Evolutionary conservation across 1,139 yeast genomes (phyloP).

Genomic region (Geotrichum klebahnii): DNA sequence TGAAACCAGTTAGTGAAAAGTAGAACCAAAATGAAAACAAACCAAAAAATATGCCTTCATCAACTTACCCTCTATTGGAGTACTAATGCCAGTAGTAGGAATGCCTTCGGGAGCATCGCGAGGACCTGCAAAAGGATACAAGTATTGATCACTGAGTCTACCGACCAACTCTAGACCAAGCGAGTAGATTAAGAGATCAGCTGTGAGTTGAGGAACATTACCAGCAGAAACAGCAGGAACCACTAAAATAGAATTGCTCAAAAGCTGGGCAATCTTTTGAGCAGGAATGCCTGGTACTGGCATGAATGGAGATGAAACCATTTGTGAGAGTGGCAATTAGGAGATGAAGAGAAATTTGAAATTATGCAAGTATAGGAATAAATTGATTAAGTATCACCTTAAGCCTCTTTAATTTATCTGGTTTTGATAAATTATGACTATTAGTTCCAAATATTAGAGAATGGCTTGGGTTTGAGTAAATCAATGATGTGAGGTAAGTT

Average conservation of each 20-base stretch:
- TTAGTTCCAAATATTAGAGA: neutral
- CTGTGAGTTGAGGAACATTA: slow-evolving; percentile 79
- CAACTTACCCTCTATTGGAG: slow-evolving; percentile 51
- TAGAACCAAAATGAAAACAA: neutral
- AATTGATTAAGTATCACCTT: neutral
- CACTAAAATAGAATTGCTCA: slow-evolving; percentile 40
- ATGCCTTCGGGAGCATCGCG: slow-evolving; percentile 46
- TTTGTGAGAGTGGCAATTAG: neutral
- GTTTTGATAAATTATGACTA: too few species aligned
- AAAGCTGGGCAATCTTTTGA: neutral
- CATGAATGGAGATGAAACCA: slow-evolving; percentile 8
- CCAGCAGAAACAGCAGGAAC: slow-evolving; percentile 83
- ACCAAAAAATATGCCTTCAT: neutral
- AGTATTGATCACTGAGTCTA: slow-evolving; percentile 52
- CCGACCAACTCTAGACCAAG: slow-evolving; percentile 51
- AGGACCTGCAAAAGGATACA: slow-evolving; percentile 86
- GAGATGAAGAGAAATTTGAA: neutral
- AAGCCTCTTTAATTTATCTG: neutral
- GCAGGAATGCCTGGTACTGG: slow-evolving; percentile 3
- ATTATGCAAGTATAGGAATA: neutral
- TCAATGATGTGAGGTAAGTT: neutral
- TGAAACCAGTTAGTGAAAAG: slow-evolving; percentile 2
- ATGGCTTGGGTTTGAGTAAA: neutral
- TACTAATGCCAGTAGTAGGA: slow-evolving; percentile 45
- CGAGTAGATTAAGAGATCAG: slow-evolving; percentile 69